phyloP scores from a whole-genome alignment of 495 filamentous ascomycete species.

The Tuber melanosporum region DNA sequence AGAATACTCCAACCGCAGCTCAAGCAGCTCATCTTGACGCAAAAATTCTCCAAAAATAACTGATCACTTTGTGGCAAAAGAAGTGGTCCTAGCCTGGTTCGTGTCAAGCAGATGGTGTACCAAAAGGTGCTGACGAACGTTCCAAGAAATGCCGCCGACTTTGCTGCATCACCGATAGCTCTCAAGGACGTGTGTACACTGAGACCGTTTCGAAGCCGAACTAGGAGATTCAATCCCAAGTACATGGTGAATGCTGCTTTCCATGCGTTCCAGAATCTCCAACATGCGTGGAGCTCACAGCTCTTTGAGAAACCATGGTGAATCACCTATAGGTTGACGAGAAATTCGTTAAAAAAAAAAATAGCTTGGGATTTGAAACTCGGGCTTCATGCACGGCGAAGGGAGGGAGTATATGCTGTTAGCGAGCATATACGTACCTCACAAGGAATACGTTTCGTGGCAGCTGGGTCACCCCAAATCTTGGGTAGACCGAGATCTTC shows the following conservation, averaged over 20 bases:
- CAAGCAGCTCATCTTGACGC: slow-evolving; percentile 66
- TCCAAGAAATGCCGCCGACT: slow-evolving; percentile 77
- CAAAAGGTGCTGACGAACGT: slow-evolving; percentile 78
- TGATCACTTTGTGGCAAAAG: slow-evolving; percentile 50
- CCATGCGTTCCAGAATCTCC: slow-evolving; percentile 65
- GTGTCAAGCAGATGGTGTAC: slow-evolving; percentile 77
- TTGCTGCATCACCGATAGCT: slow-evolving; percentile 56
- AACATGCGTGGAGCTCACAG: slow-evolving; percentile 72
- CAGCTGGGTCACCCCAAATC: slow-evolving; percentile 69
- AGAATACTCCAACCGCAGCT: slow-evolving; percentile 83
- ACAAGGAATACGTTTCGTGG: slow-evolving; percentile 72
- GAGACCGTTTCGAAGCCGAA: slow-evolving; percentile 56
- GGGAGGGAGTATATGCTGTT: background rate
- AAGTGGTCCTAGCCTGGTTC: slow-evolving; percentile 70
- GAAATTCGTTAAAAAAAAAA: slow-evolving; percentile 2
- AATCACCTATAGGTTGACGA: slow-evolving; percentile 51
- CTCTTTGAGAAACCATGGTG: slow-evolving; percentile 71
- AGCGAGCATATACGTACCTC: slow-evolving; percentile 43
- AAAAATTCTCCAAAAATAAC: slow-evolving; percentile 57
- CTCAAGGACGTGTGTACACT: slow-evolving; percentile 41
- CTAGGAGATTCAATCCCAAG: slow-evolving; percentile 64
- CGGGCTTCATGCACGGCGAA: background rate
- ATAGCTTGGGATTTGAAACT: slow-evolving; percentile 13
- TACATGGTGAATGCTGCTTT: slow-evolving; percentile 72
- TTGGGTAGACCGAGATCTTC: slow-evolving; percentile 62